Evolutionary conservation across 2,329 filamentous ascomycete genomes (phyloP), one percentile per base, ranked within the genome.

Genomic region (Penicillium paneum): DNA sequence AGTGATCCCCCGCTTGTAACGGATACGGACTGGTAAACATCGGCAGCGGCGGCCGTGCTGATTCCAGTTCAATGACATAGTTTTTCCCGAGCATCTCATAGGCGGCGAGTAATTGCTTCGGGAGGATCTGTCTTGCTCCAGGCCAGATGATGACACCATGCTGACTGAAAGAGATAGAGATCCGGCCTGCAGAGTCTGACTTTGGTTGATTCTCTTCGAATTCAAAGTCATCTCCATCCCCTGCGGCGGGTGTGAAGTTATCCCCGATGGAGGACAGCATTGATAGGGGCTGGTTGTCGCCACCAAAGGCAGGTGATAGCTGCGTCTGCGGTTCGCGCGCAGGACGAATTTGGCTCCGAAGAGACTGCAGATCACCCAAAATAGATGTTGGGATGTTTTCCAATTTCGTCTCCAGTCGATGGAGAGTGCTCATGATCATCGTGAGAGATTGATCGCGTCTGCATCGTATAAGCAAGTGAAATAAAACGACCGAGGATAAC

Each of bases 391-490:
- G 77, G 13, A 80, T 65, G 49, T 75, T 73, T 60, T 82, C 79
- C 36, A 82, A 70, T 61, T 82, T 82, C 5, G 74, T 72, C 63
- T 82, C 80, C 17, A 82, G 71, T 12, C 80, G 73, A 65, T 79
- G 75, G 24, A 82, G 74, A 11, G 79, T 79, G 61, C 80, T 81
- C 66, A 82, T 81, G 29, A 81, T 80, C 64, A 81, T 76, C 26
- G 76, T 74, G 64, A 82, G 75, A 3, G 80, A 81, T 50, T 81
- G 78, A 54, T 82, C 80, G 49, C 79, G 81, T 59, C 77, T 79
- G 36, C 13, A 26, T 26, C 12, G 19, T 24, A 61, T 55, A 59
- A 58, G 46, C 39, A 49, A 26, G 15, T 26, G 24, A 38, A 21
- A 15, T 12, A 31, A 32, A 29, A 10, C 10, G 34, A 43, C 38